Conservation (phyloP, 495 filamentous ascomycete species). For the Penicillium angulare region DNA sequence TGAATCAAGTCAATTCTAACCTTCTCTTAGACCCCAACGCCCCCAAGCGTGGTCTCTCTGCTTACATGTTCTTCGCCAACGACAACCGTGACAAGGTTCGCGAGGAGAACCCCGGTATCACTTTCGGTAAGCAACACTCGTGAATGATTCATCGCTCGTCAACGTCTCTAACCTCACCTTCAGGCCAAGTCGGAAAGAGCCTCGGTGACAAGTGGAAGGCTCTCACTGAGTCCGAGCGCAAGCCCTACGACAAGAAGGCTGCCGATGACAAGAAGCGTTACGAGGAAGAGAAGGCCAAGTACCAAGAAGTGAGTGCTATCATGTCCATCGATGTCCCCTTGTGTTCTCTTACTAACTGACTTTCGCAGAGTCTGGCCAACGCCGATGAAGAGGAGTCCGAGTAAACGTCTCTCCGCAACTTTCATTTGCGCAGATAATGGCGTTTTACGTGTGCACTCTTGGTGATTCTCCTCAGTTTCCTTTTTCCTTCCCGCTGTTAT, state of each 20-base stretch:
- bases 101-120: constrained; percentile 97
- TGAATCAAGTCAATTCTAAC: too few relatives aligned
- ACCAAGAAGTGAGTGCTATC: constrained; percentile 1
- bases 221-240: constrained; percentile 80
- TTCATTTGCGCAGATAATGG: constrained; percentile 3
- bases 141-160: neutral
- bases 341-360: neutral
- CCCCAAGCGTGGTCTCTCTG: constrained; percentile 97
- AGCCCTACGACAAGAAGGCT: constrained; percentile 73
- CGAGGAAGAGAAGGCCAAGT: constrained; percentile 12
- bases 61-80: constrained; percentile 99
- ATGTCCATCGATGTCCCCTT: neutral
- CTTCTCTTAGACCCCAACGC: constrained; percentile 81
- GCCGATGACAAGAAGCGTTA: constrained; percentile 10
- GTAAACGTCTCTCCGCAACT: constrained; percentile 1
- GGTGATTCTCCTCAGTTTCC: constrained; percentile 3
- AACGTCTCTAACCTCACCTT: constrained; percentile 11
- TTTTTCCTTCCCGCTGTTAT: constrained; percentile 8
- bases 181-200: constrained; percentile 94
- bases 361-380: neutral
- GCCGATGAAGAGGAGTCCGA: constrained; percentile 10
- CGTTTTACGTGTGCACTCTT: constrained; percentile 2
- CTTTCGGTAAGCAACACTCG: constrained; percentile 69
- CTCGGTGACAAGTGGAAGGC: constrained; percentile 99
- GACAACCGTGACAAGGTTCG: constrained; percentile 97